Base-by-base conservation (phyloP, 139 green algal species). In the Penium margaritaceum region DNA sequence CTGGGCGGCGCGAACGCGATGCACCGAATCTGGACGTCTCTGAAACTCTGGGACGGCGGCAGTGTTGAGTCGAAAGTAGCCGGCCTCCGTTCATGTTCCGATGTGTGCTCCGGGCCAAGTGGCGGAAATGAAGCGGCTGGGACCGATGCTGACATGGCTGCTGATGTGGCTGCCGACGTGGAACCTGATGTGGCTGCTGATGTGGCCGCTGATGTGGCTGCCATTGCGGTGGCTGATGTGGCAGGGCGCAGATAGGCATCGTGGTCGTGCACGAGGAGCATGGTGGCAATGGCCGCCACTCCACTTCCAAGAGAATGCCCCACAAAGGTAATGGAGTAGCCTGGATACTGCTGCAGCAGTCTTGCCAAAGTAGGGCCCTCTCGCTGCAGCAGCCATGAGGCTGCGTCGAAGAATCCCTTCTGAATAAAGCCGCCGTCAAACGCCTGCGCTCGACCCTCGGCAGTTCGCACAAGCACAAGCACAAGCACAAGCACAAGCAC, bases 341-440 rank as follows among this genome's bases (percentile, higher is more conserved):
- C 67, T 15, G 14, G 15, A n/a, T 38, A 9, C 44, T 75, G 6
- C 44, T 67, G 5, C n/a, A 75, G 41, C n/a, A 75, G 37, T 6
- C 21, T 35, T 5, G 6, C n/a, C 24, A 75, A 17, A 6, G 46
- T 75, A 15, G 5, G 5, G 9, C 36, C 36, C 44, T 75, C 67
- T n/a, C 69, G 54, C 5, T 75, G 44, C 33, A 75, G n/a, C 19
- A 75, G 67, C n/a, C 24, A 75, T 5, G 5, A 5, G 4, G 67
- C 67, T 3, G 57, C 67, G 3, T 33, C 17, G 3, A 75, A 29
- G n/a, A 75, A 44, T 6, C 67, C 67, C 6, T 67, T 6, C 44
- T 75, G 67, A 6, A 43, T 44, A 36, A 47, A 75, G 15, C 67
- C 67, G 6, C 67, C 67, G 34, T 75, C 67, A 72, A 72, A 72